A percentile compares a stretch with the other conserved stretches of the same genome.
Conservation (phyloP, 2,329 filamentous ascomycete species). For the Colletotrichum tofieldiae region DNA sequence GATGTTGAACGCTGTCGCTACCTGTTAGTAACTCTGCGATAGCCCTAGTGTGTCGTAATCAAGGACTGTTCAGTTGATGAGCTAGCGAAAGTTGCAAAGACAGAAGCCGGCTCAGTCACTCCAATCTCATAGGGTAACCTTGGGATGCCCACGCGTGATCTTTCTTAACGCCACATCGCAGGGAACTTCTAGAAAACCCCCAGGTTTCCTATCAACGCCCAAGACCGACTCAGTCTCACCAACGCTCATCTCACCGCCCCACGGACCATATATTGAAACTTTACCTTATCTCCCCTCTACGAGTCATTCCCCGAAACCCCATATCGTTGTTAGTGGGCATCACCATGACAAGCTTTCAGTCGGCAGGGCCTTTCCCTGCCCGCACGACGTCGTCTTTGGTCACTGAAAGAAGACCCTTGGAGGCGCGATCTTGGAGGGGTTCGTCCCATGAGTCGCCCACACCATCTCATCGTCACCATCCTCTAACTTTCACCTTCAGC, state of each 20-base stretch:
- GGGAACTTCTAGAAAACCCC: neutral
- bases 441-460: neutral
- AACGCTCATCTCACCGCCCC: slow-evolving; percentile 13
- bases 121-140: too few relatives aligned
- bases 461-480: neutral
- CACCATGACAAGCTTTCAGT: slow-evolving; percentile 7
- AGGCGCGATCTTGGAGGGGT: neutral
- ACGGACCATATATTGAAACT: slow-evolving; percentile 16
- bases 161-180: neutral
- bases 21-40: neutral
- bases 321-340: neutral
- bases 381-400: neutral
- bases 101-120: neutral
- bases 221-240: neutral
- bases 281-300: slow-evolving; percentile 22
- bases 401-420: neutral
- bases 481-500: neutral
- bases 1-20: neutral
- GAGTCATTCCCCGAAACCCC: slow-evolving; percentile 28
- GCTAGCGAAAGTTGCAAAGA: neutral
- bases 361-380: slow-evolving; percentile 27
- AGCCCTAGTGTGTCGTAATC: neutral
- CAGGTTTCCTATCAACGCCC: neutral
- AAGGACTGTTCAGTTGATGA: neutral
- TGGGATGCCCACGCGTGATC: neutral